phyloP scores from a whole-genome alignment of 1,284 basidiomycete genomes.

The Pseudozyma tsukubaensis region DNA sequence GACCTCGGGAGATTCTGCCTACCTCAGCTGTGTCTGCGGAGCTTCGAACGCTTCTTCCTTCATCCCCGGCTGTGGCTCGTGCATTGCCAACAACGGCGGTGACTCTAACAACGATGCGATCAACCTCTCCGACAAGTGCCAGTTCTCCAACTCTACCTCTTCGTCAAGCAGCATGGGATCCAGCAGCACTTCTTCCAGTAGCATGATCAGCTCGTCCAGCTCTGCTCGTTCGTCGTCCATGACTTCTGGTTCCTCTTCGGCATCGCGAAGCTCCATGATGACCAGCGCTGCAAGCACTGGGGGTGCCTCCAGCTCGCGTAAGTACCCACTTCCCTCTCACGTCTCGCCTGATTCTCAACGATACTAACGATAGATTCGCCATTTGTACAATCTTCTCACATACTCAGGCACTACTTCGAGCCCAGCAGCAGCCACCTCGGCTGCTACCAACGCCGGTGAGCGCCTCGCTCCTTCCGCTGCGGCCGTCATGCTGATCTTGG shows the following conservation, averaged over 20 bases:
- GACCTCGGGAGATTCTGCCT: background rate
- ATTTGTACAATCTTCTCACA: background rate
- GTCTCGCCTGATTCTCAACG: too few relatives aligned
- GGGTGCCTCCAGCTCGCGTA: too few relatives aligned
- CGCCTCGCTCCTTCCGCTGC: background rate
- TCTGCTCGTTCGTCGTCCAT: background rate
- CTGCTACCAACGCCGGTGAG: background rate
- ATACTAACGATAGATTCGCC: too few relatives aligned
- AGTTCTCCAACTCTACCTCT: background rate
- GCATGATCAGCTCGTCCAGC: background rate
- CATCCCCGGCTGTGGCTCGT: background rate
- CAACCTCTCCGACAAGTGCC: background rate
- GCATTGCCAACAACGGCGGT: background rate
- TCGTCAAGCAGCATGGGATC: too few relatives aligned
- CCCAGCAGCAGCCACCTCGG: too few relatives aligned
- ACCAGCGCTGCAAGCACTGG: too few relatives aligned
- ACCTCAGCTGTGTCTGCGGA: background rate
- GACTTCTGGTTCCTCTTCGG: background rate
- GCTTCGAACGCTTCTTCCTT: background rate
- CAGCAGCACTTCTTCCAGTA: too few relatives aligned
- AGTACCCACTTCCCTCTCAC: too few relatives aligned
- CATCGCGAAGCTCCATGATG: too few relatives aligned
- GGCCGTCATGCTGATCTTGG: background rate
- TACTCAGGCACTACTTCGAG: background rate
- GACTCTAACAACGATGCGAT: background rate